phyloP scores from a whole-genome alignment of 176 grass and related monocot genomes.

The Avena atlantica region DNA sequence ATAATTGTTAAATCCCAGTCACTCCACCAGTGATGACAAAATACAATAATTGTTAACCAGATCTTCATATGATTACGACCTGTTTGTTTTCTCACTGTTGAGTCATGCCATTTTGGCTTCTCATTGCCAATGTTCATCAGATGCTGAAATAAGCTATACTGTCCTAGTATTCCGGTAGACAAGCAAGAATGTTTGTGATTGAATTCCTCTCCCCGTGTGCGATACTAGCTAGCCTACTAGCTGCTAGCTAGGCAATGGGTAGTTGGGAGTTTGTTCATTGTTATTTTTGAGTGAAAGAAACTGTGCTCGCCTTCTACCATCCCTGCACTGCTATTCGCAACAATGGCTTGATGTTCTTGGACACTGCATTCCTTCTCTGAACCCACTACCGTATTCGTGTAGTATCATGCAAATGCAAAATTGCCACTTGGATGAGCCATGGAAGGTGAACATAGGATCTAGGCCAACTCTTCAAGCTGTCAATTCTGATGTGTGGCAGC shows the following conservation, averaged over 20 bases:
- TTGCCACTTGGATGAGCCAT: background rate
- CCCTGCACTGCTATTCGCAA: no score
- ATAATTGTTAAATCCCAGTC: background rate
- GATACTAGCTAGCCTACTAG: no score
- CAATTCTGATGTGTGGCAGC: slow-evolving; percentile 30
- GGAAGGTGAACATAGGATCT: no score
- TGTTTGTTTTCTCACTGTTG: slow-evolving; percentile 11
- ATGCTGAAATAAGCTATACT: slow-evolving; percentile 19
- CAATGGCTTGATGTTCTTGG: slow-evolving; percentile 40
- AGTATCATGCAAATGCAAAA: slow-evolving; percentile 19
- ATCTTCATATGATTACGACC: slow-evolving; percentile 14
- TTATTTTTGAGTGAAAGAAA: slow-evolving; percentile 13
- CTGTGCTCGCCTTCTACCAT: background rate
- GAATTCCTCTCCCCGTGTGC: background rate
- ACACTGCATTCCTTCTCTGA: slow-evolving; percentile 15
- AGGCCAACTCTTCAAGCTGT: slow-evolving; percentile 28
- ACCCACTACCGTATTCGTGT: background rate
- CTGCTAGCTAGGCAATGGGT: slow-evolving; percentile 19
- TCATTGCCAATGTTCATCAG: slow-evolving; percentile 10
- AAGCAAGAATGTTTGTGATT: background rate
- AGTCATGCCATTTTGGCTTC: slow-evolving; percentile 45
- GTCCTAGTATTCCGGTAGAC: background rate
- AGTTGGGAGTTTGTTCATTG: slow-evolving; percentile 37
- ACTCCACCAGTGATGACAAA: slow-evolving; percentile 32
- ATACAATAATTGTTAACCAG: slow-evolving; percentile 19